Conservation (phyloP, 1,139 yeast genomes). For the Hanseniaspora sp. region DNA sequence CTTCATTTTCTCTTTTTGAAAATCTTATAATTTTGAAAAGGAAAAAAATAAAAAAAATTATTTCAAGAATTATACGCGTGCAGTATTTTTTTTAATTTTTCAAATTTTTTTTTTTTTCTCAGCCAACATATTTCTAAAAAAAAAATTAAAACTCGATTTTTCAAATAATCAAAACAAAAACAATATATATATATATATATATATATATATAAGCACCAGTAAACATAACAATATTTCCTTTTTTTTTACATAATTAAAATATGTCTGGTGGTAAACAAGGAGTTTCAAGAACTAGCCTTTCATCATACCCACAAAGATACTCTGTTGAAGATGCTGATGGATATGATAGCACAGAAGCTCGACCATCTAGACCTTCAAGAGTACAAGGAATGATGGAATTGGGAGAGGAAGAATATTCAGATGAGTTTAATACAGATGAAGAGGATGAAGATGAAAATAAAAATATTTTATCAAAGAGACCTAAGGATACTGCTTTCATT, state of each 20-base stretch:
- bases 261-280: neutral
- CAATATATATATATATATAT: too few species aligned
- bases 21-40: too few species aligned
- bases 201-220: too few species aligned
- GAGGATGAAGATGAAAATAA: slow-evolving; percentile 26
- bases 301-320: slow-evolving; percentile 1
- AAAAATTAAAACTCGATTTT: too few species aligned
- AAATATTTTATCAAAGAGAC: slow-evolving; percentile 45
- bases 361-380: slow-evolving; percentile 15
- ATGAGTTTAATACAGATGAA: slow-evolving; percentile 30
- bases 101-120: too few species aligned
- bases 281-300: slow-evolving; percentile 2
- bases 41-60: too few species aligned
- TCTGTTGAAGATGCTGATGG: neutral
- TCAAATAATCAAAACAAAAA: too few species aligned
- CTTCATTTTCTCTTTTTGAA: too few species aligned
- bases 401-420: slow-evolving; percentile 27
- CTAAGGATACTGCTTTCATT: slow-evolving; percentile 57
- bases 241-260: neutral
- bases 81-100: too few species aligned
- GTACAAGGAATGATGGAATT: slow-evolving; percentile 14
- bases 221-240: too few species aligned
- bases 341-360: neutral
- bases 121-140: too few species aligned
- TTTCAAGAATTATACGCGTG: too few species aligned